Evolutionary conservation across 345 rosid genomes (phyloP), one percentile per base, ranked within the genome.

Genomic region (Brassica carinata): DNA sequence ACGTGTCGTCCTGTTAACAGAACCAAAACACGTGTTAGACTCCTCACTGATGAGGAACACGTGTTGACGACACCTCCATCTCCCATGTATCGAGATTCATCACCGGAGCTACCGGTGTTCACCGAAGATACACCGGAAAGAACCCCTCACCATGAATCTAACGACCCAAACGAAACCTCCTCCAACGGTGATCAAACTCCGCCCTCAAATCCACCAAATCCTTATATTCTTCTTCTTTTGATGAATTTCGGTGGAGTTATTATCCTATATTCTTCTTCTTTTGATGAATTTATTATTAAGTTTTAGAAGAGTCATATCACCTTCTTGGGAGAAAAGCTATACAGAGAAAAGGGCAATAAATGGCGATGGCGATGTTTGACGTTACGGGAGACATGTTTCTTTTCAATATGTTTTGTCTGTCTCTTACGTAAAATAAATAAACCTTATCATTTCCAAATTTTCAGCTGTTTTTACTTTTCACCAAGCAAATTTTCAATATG

Each of bases 351-450:
- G 45, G 8, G 51, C 79, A 74, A 69, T 74, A 74, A 80, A 74
- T 80, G 64, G 31, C 74, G 83, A 74, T 69, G 70, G 74, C 62
- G 83, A 80, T 74, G 79, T 67, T 79, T 69, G 75, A 80, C 75
- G 75, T 63, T 59, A 80, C 83, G 36, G 75, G 71, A 63, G 43
- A 80, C 83, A 69, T 69, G 71, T 80, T 62, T 77, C 66, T 72
- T 72, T 78, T 53, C 5, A n/a, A 57, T 79, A 67, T 79, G 69
- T 73, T 68, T 69, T 69, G 83, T 69, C 79, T 27, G 26, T 62
- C 59, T 69, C 75, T 62, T 68, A 79, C 31, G 48, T 4, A 10
- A 8, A 43, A 43, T 43, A 43, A 43, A 43, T 33, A 18, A 74
- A 68, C 75, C 71, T 69, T 69, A 72, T 67, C 71, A 74, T 80